These are phyloP conservation scores for Salix exigua DNA, from an alignment of 345 rosid genomes.

Conservation along the genomic window DNA sequence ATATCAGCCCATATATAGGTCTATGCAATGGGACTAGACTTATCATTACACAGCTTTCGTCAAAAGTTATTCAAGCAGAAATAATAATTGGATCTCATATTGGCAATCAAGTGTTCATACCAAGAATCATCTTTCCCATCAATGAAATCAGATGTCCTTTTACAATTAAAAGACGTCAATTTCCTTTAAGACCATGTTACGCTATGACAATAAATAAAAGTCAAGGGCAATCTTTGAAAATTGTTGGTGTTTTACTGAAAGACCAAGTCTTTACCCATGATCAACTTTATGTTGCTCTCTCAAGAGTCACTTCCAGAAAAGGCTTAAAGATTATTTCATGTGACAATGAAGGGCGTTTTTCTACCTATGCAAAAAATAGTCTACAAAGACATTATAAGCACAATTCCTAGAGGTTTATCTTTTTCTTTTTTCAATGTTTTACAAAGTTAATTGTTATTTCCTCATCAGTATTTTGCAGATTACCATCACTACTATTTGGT, in stretches of 20 bases:
- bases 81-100: not conserved
- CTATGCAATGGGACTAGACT: constrained; percentile 11
- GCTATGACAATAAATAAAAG: constrained; percentile 12
- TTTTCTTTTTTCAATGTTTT: no score
- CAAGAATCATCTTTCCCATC: not conserved
- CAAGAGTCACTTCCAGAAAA: no score
- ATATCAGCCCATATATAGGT: not conserved
- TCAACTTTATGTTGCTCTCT: no score
- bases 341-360: not conserved
- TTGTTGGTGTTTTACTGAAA: no score
- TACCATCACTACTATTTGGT: no score
- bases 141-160: not conserved
- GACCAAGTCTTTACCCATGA: no score
- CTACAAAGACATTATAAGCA: not conserved
- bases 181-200: not conserved
- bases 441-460: no score
- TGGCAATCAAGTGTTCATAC: not conserved
- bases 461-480: no score
- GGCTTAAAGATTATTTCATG: not conserved
- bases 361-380: not conserved
- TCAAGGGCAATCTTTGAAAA: constrained; percentile 5
- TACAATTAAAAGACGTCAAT: not conserved
- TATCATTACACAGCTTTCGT: not conserved
- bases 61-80: not conserved
- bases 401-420: no score